Base-by-base conservation (phyloP, 1,139 yeast species). In the Geotrichum siamense region DNA sequence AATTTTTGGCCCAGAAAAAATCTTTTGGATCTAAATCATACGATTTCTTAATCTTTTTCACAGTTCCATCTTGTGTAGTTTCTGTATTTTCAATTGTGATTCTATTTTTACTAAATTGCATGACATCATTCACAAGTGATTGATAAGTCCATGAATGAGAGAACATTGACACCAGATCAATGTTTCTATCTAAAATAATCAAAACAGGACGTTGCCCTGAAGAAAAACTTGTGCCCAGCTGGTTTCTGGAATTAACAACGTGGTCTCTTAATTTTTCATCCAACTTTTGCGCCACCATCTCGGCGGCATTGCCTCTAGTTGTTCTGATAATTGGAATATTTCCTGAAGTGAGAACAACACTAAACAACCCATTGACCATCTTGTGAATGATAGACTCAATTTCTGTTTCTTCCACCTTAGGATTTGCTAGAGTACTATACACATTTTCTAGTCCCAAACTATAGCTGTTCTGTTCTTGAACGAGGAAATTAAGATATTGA, bases 121-220 rank as follows among this genome's bases (percentile, higher is more conserved):
- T 85, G 9, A 87, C 94, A 61, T 91, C 99, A 57, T 89, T 83
- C 13, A 91, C 94, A 76, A 91, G 80, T 57, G 96, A 87, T 67
- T 91, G 96, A 61, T 91, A 91, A 43, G 94, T 87, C 97, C 98
- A 89, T 5, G 96, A 86, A 63, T 91, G 99, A 1, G 93, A 77
- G 61, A 93, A 80, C 97, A 91, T 89, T 22, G 95, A 82, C 2
- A 91, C 81, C 51, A 93, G 70, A 63, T 93, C 97, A 49, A 91
- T 73, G 57, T 83, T 85, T 60, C 99, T 75, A 63, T 91, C 99
- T 48, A 89, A 67, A 43, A 91, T 66, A 30, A 93, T 72, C 55
- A 91, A 70, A 13, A 91, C 96, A 3, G 85, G 78, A 50, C 95
- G 71, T 13, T 60, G 48, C 57, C 59, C 49, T 49, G 74, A 47